phyloP scores from a whole-genome alignment of 768 basidiomycete genomes.

The Tricholoma hemisulphureum region DNA sequence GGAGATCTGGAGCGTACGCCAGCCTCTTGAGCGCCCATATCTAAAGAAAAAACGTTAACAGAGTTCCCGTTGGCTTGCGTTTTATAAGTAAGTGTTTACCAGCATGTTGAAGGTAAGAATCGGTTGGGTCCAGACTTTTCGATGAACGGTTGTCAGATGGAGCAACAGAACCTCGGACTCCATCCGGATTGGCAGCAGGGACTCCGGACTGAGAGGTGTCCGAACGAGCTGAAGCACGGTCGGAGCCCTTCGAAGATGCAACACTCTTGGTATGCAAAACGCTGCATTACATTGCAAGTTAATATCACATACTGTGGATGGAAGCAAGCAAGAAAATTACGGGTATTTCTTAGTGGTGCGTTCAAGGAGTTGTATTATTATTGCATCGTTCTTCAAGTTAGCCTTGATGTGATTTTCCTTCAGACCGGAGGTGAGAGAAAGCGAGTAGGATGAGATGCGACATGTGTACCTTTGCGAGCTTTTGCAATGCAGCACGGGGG shows the following conservation, averaged over 20 bases:
- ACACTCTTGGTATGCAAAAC: background rate
- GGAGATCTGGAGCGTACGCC: background rate
- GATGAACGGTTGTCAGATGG: background rate
- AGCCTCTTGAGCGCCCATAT: too few species aligned
- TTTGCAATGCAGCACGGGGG: conserved; percentile 14
- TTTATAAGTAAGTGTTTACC: background rate
- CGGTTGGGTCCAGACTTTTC: background rate
- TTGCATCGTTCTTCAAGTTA: conserved; percentile 17
- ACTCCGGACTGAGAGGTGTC: background rate
- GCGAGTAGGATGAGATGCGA: background rate
- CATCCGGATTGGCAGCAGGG: background rate
- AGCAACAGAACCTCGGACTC: background rate
- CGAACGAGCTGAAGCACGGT: background rate
- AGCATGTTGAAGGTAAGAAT: background rate
- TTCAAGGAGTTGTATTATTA: conserved; percentile 16
- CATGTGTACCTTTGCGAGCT: conserved; percentile 18
- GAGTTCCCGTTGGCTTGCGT: background rate
- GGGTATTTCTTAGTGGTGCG: background rate
- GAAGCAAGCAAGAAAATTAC: background rate
- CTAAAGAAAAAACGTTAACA: background rate
- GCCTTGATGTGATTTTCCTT: conserved; percentile 19
- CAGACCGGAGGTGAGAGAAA: background rate
- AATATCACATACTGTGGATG: background rate
- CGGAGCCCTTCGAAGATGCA: background rate
- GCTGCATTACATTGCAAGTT: background rate